Evolutionary conservation across 208 protist genomes (phyloP).

Genomic region (Trypanosoma rangeli): DNA sequence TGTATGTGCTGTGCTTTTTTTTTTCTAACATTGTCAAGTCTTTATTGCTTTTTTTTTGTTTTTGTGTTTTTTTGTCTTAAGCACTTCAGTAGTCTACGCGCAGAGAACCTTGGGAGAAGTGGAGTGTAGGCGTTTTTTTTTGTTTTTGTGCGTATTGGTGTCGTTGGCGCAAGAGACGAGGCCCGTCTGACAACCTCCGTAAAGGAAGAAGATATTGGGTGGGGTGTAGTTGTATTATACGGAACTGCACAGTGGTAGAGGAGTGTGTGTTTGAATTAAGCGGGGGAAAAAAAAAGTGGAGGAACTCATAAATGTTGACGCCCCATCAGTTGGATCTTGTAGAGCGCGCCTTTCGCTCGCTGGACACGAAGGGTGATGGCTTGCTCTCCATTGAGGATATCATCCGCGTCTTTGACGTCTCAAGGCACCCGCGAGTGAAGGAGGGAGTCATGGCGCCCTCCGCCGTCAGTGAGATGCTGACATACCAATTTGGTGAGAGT

Average conservation of each 20-base stretch:
- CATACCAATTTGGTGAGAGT: constrained; percentile 57
- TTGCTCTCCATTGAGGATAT: constrained; percentile 53
- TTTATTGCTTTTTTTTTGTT: neutral
- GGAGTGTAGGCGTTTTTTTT: neutral
- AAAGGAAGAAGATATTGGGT: neutral
- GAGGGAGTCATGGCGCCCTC: constrained; percentile 71
- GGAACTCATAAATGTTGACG: constrained; percentile 12
- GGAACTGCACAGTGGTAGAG: too few relatives aligned
- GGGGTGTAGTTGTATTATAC: too few relatives aligned
- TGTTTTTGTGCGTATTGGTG: neutral
- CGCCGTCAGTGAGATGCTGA: constrained; percentile 55
- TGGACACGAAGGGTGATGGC: constrained; percentile 37
- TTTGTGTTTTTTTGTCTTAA: neutral
- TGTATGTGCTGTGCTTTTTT: neutral
- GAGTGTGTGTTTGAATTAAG: too few relatives aligned
- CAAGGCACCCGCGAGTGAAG: constrained; percentile 74
- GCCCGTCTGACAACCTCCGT: too few relatives aligned
- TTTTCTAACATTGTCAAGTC: neutral
- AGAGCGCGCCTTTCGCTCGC: constrained; percentile 23
- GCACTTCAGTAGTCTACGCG: neutral
- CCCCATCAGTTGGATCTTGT: constrained; percentile 19
- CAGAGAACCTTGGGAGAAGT: neutral
- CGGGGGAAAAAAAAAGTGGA: neutral
- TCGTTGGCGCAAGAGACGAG: neutral
- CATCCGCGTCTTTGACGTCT: constrained; percentile 53